Conservation (phyloP, 192 early-diverging fungal genomes). For the Rhizophagus prolifer region DNA sequence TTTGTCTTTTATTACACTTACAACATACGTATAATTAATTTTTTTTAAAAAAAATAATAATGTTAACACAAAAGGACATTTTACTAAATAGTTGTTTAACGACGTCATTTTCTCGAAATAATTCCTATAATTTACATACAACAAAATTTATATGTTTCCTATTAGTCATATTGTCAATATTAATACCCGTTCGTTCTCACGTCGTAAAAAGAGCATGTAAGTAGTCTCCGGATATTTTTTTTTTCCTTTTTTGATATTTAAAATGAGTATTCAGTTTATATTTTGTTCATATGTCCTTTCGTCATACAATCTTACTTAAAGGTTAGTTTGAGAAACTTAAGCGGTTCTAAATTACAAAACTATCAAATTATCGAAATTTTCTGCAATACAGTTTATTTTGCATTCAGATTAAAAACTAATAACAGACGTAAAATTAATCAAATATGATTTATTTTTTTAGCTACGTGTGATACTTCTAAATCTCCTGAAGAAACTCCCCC, state of each 20-base stretch:
- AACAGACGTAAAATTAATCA: too few species aligned
- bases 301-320: too few species aligned
- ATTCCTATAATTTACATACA: background rate
- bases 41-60: background rate
- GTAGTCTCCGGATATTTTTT: background rate
- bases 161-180: background rate
- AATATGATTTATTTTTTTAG: background rate
- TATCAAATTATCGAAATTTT: too few species aligned
- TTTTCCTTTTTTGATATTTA: background rate
- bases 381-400: too few species aligned
- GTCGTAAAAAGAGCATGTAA: background rate
- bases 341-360: too few species aligned
- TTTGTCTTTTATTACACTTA: background rate
- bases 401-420: too few species aligned
- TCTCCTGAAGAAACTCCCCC: background rate
- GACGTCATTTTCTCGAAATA: background rate
- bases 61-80: background rate
- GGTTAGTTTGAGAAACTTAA: too few species aligned
- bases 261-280: background rate
- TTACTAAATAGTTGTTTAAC: background rate
- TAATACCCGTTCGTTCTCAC: background rate
- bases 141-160: background rate
- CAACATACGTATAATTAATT: background rate
- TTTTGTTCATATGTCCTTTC: background rate
- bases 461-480: background rate